phyloP scores from a whole-genome alignment of 371 early-diverging fungal genomes.

The Mucor velutinosus region DNA sequence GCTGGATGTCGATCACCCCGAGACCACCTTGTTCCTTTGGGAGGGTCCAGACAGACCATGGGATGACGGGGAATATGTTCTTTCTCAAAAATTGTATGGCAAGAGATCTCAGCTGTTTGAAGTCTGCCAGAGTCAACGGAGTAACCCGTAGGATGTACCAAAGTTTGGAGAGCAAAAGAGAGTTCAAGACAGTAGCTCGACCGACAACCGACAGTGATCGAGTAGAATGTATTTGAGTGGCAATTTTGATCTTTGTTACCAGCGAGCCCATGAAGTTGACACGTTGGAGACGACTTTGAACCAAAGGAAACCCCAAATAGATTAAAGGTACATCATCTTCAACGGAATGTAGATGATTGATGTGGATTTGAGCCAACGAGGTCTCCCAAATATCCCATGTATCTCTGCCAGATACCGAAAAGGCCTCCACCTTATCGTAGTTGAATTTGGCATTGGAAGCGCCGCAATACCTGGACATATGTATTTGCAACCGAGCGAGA shows the following conservation, averaged over 20 bases:
- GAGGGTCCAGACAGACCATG: too few relatives aligned
- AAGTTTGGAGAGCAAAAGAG: too few relatives aligned
- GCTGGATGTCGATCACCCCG: too few relatives aligned
- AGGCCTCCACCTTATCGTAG: background rate
- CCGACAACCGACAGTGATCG: background rate
- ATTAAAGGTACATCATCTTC: background rate
- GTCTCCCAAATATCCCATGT: background rate
- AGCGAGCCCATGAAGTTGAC: background rate
- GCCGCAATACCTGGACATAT: background rate
- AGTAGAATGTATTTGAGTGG: background rate
- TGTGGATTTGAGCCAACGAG: background rate
- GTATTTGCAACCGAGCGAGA: background rate
- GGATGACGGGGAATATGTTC: too few relatives aligned
- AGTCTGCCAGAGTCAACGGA: too few relatives aligned
- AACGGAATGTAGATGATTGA: background rate
- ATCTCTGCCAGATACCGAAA: conserved; percentile 2
- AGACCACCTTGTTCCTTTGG: too few relatives aligned
- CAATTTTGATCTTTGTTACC: background rate
- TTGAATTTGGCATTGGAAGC: conserved; percentile 20
- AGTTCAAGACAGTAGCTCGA: too few relatives aligned
- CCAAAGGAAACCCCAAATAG: background rate
- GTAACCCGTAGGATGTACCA: too few relatives aligned
- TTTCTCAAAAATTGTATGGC: too few relatives aligned
- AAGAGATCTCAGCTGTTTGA: too few relatives aligned
- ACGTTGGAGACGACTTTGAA: background rate